Evolutionary conservation across 1,284 basidiomycete species (phyloP), one percentile per base, ranked within the genome.

Genomic region (Butyriboletus appendiculatus): DNA sequence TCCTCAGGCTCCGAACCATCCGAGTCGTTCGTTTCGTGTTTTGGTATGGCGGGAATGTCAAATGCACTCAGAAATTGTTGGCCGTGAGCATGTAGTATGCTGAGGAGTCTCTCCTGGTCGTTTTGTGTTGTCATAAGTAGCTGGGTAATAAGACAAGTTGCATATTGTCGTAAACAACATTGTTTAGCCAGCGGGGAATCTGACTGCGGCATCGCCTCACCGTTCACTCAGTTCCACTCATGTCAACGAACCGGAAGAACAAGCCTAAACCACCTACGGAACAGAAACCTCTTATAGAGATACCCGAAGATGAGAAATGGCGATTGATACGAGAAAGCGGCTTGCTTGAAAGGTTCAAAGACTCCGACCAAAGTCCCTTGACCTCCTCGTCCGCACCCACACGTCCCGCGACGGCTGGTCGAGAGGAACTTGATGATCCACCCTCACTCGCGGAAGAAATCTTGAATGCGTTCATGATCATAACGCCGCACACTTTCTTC

Each of bases 301-400:
- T 92, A 34, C 68, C 88, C 4, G 83, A 88, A 65, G 81, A 85
- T 2, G 90, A 92, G 64, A 82, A 92, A 76, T 85, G 84, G 86
- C 81, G 88, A 12, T 72, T 92, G 43, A 81, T 92, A 61, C 77
- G 82, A 24, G 75, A 90, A 59, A 79, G 82, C 22, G 88, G 87
- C 28, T 74, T 91, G 42, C 74, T 92, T 26, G 76, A 79, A 56
- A 76, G 77, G 56, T 61, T 78, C 55, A 46, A 56, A 4, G 56
- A 57, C 46, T 28, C 58, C 6, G 53, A 52, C 53, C 43, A 51
- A 45, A 41, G 10, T 20, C 24, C 41, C 5, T 33, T 20, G 35
- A 40, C 42, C 1, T 28, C 52, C 45, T 34, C 22, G 34, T 26
- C 48, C 16, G 26, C 43, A 24, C 40, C 41, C n/a, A 44, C 52